These are phyloP conservation scores for Musa itinerans DNA, from an alignment of 176 grass and related monocot genomes.

Conservation along the genomic window DNA sequence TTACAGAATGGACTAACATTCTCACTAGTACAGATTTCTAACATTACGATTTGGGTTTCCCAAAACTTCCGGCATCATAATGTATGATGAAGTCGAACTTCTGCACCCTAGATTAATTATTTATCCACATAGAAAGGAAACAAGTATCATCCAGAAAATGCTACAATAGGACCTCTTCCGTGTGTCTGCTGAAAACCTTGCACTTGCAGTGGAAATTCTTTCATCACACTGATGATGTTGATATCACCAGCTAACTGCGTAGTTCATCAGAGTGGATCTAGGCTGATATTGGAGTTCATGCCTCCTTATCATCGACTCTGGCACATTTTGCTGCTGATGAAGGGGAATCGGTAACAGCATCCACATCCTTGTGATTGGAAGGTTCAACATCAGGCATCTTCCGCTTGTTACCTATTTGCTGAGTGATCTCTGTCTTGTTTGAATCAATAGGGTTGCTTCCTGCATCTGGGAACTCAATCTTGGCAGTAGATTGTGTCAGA, in stretches of 20 bases:
- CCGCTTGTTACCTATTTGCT: constrained; percentile 22
- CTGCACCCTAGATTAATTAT: not conserved
- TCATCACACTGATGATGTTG: not conserved
- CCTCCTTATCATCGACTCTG: not conserved
- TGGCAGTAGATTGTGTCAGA: not conserved
- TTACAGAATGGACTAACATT: too few relatives aligned
- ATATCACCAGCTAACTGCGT: not conserved
- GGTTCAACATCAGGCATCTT: constrained; percentile 25
- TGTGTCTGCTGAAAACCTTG: not conserved
- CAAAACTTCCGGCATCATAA: not conserved
- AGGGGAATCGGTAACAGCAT: not conserved
- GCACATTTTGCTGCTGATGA: not conserved
- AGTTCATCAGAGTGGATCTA: too few relatives aligned
- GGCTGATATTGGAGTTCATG: not conserved
- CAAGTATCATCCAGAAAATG: too few relatives aligned
- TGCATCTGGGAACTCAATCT: not conserved
- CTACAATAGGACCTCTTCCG: not conserved
- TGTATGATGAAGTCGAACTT: not conserved
- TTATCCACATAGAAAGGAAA: not conserved
- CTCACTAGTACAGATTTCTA: not conserved
- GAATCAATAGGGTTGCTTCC: constrained; percentile 5
- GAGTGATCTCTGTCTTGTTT: constrained; percentile 2
- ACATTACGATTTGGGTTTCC: not conserved
- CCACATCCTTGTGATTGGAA: not conserved
- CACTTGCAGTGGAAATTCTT: not conserved